Evolutionary conservation across 2,329 filamentous ascomycete genomes (phyloP), one percentile per base, ranked within the genome.

Genomic region (Aspergillus piperis): DNA sequence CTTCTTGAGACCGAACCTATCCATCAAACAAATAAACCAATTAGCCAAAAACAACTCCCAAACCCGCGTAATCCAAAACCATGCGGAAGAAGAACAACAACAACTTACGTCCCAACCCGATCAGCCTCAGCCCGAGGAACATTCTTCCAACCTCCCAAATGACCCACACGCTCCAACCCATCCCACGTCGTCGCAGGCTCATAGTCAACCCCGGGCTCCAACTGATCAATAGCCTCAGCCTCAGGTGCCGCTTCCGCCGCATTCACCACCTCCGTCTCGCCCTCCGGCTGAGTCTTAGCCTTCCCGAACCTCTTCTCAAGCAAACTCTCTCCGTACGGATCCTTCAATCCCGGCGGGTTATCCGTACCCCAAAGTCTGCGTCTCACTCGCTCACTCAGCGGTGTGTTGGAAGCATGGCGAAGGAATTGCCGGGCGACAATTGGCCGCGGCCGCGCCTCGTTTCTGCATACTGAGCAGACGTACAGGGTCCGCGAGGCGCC

Each of bases 81-180:
- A 30, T 30, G 25, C 25, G 25, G 7, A 30, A 30, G 27, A 11
- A 30, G 8, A 30, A 19, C 17, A 30, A 19, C 17, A 30, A 30
- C 27, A 30, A 75, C 77, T 59, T 75, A 82, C 80, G 77, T 73
- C 51, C 67, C 60, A 63, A 79, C 82, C 27, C 64, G 58, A 71
- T 83, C 75, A 13, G 70, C 68, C 13, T 70, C 62, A 32, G 71
- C 71, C 50, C 74, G 69, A 39, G 75, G 74, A 21, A 73, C 62
- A 44, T 79, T 69, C 39, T 64, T 69, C 77, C 77, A 81, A 59
- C 69, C 72, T 42, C 74, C 76, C 50, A 80, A 68, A 60, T 80
- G 79, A 6, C 87, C 87, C 36, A 89, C 77, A 53, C 74, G 75
- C 64, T 83, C 78, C 60, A 89, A 71, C 0, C 81, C 82, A 56